Evolutionary conservation across 2,329 filamentous ascomycete species (phyloP), one percentile per base, ranked within the genome.

Genomic region (Colletotrichum eleusines): DNA sequence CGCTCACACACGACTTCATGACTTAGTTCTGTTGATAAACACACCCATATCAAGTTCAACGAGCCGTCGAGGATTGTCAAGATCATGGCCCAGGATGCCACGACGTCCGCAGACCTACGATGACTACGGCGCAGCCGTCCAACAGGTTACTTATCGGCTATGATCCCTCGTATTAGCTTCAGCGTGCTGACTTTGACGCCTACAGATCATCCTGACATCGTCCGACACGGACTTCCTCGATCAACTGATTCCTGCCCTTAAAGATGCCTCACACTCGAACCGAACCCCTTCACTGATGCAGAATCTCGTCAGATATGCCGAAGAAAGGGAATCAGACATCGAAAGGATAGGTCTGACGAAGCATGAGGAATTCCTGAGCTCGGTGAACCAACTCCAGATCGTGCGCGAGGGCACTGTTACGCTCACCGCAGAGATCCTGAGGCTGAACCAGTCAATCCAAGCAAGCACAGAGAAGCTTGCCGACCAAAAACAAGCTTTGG

Each of bases 141-240:
- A 83, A 48, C 82, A 85, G 78, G 84, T 85, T 72, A 48, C 55
- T 73, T 44, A 42, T 26, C 38, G 14, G 35, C 74, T 71, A 72
- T 40, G 11, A 57, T 7, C 65, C 40, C 46, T n/a, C 28, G 11
- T 20, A 31, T 18, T 46, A 20, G 4, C 40, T 1, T 33, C 26
- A 5, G 23, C 18, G 31, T 38, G 54, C 58, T 63, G 23, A 55
- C 31, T 23, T 35, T 31, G 28, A 42, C 12, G 20, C 31, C 54
- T 35, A 53, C 78, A 99, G 94, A 97, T 98, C 75, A 95, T 98
- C 72, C 90, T 97, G 76, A 94, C 95, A 2, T 92, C 94, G 16
- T 94, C 95, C 28, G 95, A 98, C 77, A 88, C 92, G 60, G 96
- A 99, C 77, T 98, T 98, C 78, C 90, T 99, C 73, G 96, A 98